These are phyloP conservation scores for Zopfia rhizophila DNA, from an alignment of 2,329 filamentous ascomycete genomes.

Conservation along the genomic window DNA sequence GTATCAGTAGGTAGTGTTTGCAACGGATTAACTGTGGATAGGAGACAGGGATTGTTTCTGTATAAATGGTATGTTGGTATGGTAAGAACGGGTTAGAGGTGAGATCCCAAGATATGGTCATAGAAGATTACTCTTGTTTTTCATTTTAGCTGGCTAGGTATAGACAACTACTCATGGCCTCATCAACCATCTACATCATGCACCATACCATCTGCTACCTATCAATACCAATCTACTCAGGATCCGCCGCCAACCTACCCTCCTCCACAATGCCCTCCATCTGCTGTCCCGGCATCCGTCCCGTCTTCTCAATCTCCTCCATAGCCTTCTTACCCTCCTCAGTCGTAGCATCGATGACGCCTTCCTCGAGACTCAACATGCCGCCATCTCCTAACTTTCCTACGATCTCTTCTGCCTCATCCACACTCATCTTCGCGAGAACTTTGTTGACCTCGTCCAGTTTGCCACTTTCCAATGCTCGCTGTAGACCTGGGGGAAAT, in stretches of 20 bases:
- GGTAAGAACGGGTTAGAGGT: too few relatives aligned
- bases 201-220: too few relatives aligned
- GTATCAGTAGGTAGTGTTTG: too few relatives aligned
- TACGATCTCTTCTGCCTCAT: slow-evolving; percentile 87
- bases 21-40: too few relatives aligned
- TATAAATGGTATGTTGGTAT: too few relatives aligned
- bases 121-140: too few relatives aligned
- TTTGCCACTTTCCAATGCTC: slow-evolving; percentile 86
- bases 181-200: too few relatives aligned
- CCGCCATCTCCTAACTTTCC: slow-evolving; percentile 83
- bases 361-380: slow-evolving; percentile 89
- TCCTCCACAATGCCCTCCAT: slow-evolving; percentile 56
- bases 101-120: too few relatives aligned
- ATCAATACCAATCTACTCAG: too few relatives aligned
- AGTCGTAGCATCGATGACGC: slow-evolving; percentile 95
- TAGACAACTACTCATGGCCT: too few relatives aligned
- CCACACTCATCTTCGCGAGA: slow-evolving; percentile 86
- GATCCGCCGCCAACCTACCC: slow-evolving; percentile 27
- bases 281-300: slow-evolving; percentile 48
- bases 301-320: slow-evolving; percentile 69
- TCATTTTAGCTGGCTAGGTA: too few relatives aligned
- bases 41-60: too few relatives aligned
- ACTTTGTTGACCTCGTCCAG: slow-evolving; percentile 91
- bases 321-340: slow-evolving; percentile 82
- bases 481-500: slow-evolving; percentile 83